Base-by-base conservation (phyloP, 176 grass and related monocot species). In the Carex littledalei region DNA sequence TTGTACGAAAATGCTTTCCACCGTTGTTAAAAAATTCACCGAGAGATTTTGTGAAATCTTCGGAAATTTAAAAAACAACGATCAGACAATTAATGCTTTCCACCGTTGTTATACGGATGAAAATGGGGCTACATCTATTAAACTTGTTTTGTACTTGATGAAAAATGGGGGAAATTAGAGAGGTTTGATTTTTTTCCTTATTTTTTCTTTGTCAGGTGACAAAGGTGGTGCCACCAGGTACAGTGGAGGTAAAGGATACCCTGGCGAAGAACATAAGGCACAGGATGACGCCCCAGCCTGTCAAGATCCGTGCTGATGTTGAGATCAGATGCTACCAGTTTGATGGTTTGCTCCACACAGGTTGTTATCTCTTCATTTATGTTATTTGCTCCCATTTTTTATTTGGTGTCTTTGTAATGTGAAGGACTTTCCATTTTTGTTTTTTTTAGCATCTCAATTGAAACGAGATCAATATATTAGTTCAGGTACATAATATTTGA, bases 271-370 rank as follows among this genome's bases (percentile, higher is more conserved):
- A 97, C 58, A 97, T 97, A 43, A 89, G 91, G 82, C 86, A 92
- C 66, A 94, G 94, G 67, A 97, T 97, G 94, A 97, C 94, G 29
- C 94, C 94, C 0, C 94, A 97, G 35, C 92, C 94, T 39, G 85
- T 97, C 9, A 97, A 97, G 88, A 97, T 97, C 32, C 94, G 94
- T 80, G 92, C 92, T 66, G 94, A 94, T 53, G 80, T 97, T 0
- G 92, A 97, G 85, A 97, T 97, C 86, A 97, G 91, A 74, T 94
- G 94, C 67, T 97, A 92, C 74, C 94, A 97, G 35, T 94, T 94
- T 59, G 94, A 97, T 88, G 94, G 94, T 1, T 90, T 97, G 80
- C 94, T 94, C 50, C 94, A 97, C 63, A 80, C 93, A 97, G 94
- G 92, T 97, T 13, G 18, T 29, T 39, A 31, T 77, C 20, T 83